Evolutionary conservation across 2,329 filamentous ascomycete species (phyloP), one percentile per base, ranked within the genome.

Genomic region (Scedosporium apiospermum): DNA sequence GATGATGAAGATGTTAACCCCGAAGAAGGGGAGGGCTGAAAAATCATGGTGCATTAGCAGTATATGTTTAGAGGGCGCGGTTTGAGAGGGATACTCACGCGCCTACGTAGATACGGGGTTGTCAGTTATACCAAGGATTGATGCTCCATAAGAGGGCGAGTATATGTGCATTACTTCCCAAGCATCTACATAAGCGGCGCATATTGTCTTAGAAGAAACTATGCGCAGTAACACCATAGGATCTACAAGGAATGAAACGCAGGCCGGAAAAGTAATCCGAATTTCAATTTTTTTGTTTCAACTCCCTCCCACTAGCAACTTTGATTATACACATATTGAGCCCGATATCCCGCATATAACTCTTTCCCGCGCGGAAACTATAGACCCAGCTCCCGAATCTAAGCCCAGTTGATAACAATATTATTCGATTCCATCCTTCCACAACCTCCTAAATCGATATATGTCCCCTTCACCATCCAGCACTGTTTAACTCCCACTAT

Each of bases 1-100:
- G 80, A 79, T 12, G 82, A 79, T 60, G 78, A 78, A 46, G 73
- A 75, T 23, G 69, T 75, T 65, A 78, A 81, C 61, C 75, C 77
- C 10, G 80, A 80, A 65, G 76, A 74, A 46, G 77, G 77, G 21
- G 76, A 79, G 69, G 77, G 77, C 46, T 78, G 21, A 18, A 16
- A 14, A 21, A 16, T 9, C 6, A 38, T 4, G 34, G 34, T 38
- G 12, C 34, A 38, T 38, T 38, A 38, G 3, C 34, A 38, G 34
- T 10, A 38, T 38, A 7, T 34, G 30, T 38, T 38, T 38, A 38
- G 34, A 38, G 34, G 3, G 10, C 34, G 34, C 34, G 12, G 34
- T 2, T 14, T 14, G 10, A 38, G 34, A 38, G 10, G 10, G 34
- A 12, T 38, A 38, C 34, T 38, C 10, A 10, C 34, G 34, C 10